phyloP scores from a whole-genome alignment of 2,329 filamentous ascomycete genomes.

The Hymenoscyphus fraxineus region DNA sequence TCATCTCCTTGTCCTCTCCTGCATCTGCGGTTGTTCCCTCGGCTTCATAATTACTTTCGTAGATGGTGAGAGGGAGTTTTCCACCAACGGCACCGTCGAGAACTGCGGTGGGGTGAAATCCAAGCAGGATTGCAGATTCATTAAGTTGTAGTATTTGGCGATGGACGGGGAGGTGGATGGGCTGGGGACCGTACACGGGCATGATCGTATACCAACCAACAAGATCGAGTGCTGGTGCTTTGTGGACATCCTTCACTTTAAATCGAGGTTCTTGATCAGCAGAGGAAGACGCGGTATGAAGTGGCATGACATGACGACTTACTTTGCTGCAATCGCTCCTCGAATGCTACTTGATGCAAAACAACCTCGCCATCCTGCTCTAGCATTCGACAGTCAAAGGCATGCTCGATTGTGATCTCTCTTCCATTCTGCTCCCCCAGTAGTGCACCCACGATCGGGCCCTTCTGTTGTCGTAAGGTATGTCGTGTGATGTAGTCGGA shows the following conservation, averaged over 20 bases:
- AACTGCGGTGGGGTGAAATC: conserved; percentile 71
- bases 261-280: conserved; percentile 8
- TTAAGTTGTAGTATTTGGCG: conserved; percentile 74
- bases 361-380: conserved; percentile 52
- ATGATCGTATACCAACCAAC: conserved; percentile 91
- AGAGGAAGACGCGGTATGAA: neutral
- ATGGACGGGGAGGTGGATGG: conserved; percentile 68
- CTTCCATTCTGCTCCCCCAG: conserved; percentile 88
- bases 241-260: conserved; percentile 83
- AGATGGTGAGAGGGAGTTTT: conserved; percentile 85
- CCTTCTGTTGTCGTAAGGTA: conserved; percentile 68
- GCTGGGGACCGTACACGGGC: conserved; percentile 65
- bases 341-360: conserved; percentile 70
- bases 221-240: conserved; percentile 74
- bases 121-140: conserved; percentile 79
- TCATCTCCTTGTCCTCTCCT: conserved; percentile 67
- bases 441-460: conserved; percentile 81
- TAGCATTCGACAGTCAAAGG: conserved; percentile 70
- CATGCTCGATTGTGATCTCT: conserved; percentile 87
- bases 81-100: conserved; percentile 59
- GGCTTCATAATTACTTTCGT: conserved; percentile 78
- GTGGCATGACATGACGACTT: conserved; percentile 35
- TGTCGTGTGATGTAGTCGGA: conserved; percentile 96
- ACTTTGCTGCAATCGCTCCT: conserved; percentile 80
- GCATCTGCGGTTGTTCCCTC: conserved; percentile 51